Evolutionary conservation across 2,329 filamentous ascomycete species (phyloP).

Genomic region (Pseudogymnoascus sp.): DNA sequence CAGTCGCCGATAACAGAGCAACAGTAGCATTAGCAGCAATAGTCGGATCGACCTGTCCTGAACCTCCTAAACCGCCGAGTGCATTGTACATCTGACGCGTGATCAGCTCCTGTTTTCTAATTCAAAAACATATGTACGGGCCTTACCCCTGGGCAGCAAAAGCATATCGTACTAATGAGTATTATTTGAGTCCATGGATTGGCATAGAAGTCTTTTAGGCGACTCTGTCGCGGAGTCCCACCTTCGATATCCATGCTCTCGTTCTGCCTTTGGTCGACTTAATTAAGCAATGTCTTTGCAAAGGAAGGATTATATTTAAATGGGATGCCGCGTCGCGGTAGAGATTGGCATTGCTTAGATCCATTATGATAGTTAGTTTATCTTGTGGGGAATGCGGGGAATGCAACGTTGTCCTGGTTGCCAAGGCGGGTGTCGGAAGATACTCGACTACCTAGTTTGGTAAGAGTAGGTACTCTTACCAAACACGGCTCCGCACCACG

Average conservation of each 20-base stretch:
- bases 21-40: constrained; percentile 41
- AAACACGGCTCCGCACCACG: not conserved
- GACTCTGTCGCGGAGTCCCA: not conserved
- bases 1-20: constrained; percentile 36
- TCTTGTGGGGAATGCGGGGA: not conserved
- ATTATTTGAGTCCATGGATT: constrained; percentile 42
- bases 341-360: not conserved
- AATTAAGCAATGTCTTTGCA: not conserved
- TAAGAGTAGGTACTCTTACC: not conserved
- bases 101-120: not conserved
- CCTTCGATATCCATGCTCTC: not conserved
- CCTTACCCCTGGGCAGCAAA: constrained; percentile 40
- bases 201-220: constrained; percentile 28
- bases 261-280: not conserved
- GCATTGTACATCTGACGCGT: constrained; percentile 41
- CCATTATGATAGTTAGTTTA: not conserved
- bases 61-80: constrained; percentile 37
- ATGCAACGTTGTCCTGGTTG: not conserved
- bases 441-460: not conserved
- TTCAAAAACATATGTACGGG: constrained; percentile 5
- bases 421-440: not conserved
- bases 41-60: constrained; percentile 38
- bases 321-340: not conserved
- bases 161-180: constrained; percentile 42
- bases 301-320: not conserved